Conservation (phyloP, 192 early-diverging fungal genomes). For the Coemansia sp. region DNA sequence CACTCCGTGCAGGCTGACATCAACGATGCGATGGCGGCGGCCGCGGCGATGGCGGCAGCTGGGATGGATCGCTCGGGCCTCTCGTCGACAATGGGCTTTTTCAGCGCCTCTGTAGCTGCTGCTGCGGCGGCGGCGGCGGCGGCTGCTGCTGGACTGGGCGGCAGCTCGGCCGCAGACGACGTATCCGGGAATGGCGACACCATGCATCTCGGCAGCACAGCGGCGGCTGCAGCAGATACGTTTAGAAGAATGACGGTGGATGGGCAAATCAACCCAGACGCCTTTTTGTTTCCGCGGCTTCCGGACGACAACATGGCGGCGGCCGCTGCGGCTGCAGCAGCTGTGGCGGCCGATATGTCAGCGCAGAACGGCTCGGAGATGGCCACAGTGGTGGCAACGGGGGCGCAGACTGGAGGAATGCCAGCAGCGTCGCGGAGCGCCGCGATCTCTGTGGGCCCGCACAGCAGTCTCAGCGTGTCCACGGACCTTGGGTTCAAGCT, state of each 20-base stretch:
- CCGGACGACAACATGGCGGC: slow-evolving; percentile 38
- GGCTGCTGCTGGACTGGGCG: slow-evolving; percentile 14
- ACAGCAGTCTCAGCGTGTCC: neutral
- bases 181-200: neutral
- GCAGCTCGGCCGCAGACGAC: slow-evolving; percentile 11
- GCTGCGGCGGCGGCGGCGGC: too few relatives aligned
- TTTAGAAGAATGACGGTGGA: slow-evolving; percentile 50
- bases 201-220: slow-evolving; percentile 24
- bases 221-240: slow-evolving; percentile 23
- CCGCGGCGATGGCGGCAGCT: slow-evolving; percentile 29
- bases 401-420: slow-evolving; percentile 1
- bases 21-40: slow-evolving; percentile 50
- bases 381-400: neutral
- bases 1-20: slow-evolving; percentile 50
- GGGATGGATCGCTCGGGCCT: slow-evolving; percentile 37
- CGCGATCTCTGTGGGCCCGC: neutral
- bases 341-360: slow-evolving; percentile 19
- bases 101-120: slow-evolving; percentile 14
- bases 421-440: neutral
- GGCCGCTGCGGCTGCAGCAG: slow-evolving; percentile 19
- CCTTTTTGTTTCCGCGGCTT: slow-evolving; percentile 50
- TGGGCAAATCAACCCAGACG: slow-evolving; percentile 33
- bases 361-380: slow-evolving; percentile 22
- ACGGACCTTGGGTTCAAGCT: slow-evolving; percentile 7
- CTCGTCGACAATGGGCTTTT: slow-evolving; percentile 37